These are phyloP conservation scores for Schizosaccharomyces japonicus DNA, from an alignment of 805 yeast genomes.

Conservation along the genomic window DNA sequence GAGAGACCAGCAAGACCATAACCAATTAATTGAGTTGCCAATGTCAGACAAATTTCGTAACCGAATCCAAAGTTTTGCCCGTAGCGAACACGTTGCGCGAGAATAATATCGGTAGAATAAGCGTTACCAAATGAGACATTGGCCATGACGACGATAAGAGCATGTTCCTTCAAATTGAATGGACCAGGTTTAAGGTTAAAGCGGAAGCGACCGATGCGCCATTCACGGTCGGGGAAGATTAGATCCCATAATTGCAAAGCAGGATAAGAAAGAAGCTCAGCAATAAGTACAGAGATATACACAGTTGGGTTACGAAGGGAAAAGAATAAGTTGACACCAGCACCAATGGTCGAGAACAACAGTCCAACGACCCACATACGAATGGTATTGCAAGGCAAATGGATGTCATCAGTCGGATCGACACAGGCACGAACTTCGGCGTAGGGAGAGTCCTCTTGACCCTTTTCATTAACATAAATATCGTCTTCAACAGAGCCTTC, in stretches of 20 bases:
- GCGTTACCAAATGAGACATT: conserved; percentile 16
- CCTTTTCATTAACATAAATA: no score
- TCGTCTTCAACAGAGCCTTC: neutral
- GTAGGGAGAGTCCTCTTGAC: conserved; percentile 20
- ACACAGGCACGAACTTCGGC: conserved; percentile 46
- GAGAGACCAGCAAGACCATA: conserved; percentile 40
- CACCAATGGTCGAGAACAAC: conserved; percentile 31
- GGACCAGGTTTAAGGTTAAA: conserved; percentile 34
- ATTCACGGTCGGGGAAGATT: conserved; percentile 10
- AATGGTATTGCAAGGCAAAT: conserved; percentile 27
- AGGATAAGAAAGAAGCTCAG: conserved; percentile 43
- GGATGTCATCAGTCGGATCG: conserved; percentile 32
- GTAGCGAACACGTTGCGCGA: conserved; percentile 27
- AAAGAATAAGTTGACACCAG: conserved; percentile 36
- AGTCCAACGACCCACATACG: conserved; percentile 33
- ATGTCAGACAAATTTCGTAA: conserved; percentile 26
- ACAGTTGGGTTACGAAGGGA: conserved; percentile 34
- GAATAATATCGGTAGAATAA: conserved; percentile 32
- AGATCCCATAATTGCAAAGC: conserved; percentile 25
- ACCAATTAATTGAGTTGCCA: conserved; percentile 39
- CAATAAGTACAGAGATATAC: conserved; percentile 32
- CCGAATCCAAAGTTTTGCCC: conserved; percentile 23
- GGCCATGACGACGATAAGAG: conserved; percentile 26
- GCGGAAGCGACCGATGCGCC: conserved; percentile 16
- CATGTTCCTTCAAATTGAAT: conserved; percentile 36